These are phyloP conservation scores for Rubus idaeus DNA, from an alignment of 306 rosid species.

Conservation along the genomic window DNA sequence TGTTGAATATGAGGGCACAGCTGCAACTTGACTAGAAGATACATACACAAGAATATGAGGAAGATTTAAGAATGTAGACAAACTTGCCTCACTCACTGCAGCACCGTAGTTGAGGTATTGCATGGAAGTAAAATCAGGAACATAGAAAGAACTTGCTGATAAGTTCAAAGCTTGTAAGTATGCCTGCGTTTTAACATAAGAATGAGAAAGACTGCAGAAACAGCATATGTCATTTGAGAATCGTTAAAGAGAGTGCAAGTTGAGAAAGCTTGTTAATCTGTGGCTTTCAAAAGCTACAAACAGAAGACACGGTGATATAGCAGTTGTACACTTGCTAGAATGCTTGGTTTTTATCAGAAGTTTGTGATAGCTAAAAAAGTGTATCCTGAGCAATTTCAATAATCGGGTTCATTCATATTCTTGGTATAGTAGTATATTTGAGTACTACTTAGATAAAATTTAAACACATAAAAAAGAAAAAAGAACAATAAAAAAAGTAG, in stretches of 20 bases:
- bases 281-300: background rate
- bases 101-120: slow-evolving; percentile 78
- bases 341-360: too few relatives aligned
- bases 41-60: slow-evolving; percentile 5
- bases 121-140: slow-evolving; percentile 41
- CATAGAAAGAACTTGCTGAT: slow-evolving; percentile 62
- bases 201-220: slow-evolving; percentile 12
- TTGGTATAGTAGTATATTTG: background rate
- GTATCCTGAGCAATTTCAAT: too few relatives aligned
- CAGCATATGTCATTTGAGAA: background rate
- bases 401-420: too few relatives aligned
- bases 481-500: background rate
- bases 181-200: slow-evolving; percentile 55
- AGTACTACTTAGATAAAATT: background rate
- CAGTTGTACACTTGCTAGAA: background rate
- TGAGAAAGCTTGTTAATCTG: background rate
- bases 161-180: slow-evolving; percentile 60
- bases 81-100: slow-evolving; percentile 84
- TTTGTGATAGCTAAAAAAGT: too few relatives aligned
- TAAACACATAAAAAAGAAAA: background rate
- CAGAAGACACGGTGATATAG: background rate
- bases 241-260: background rate
- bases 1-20: background rate
- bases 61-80: background rate
- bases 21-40: slow-evolving; percentile 14